Conservation (phyloP, 495 filamentous ascomycete genomes). For the Schizothecium vesticola region DNA sequence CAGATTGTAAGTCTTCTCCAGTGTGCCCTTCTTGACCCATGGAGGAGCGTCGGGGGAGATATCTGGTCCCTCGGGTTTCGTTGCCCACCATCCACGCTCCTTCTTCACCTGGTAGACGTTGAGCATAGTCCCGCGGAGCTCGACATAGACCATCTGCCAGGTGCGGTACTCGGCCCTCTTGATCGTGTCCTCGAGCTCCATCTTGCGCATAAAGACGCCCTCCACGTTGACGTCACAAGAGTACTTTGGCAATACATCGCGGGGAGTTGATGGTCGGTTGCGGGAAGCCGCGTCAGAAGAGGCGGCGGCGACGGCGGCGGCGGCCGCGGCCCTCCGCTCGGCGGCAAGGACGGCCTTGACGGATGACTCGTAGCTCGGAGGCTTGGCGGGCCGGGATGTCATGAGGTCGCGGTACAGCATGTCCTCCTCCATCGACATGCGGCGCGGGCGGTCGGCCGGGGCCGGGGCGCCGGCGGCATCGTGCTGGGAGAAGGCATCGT, state of each 20-base stretch:
- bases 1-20: slow-evolving; percentile 54
- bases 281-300: not conserved
- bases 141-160: slow-evolving; percentile 53
- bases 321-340: slow-evolving; percentile 37
- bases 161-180: slow-evolving; percentile 45
- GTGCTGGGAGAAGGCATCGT: slow-evolving; percentile 32
- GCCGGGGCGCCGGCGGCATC: slow-evolving; percentile 22
- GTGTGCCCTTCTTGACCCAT: slow-evolving; percentile 36
- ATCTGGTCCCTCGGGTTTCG: slow-evolving; percentile 26
- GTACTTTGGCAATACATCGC: slow-evolving; percentile 48
- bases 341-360: slow-evolving; percentile 27
- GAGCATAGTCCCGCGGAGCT: slow-evolving; percentile 56
- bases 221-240: slow-evolving; percentile 49
- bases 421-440: slow-evolving; percentile 39
- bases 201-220: slow-evolving; percentile 50
- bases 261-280: not conserved
- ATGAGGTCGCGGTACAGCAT: slow-evolving; percentile 34
- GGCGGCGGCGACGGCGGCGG: slow-evolving; percentile 24
- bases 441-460: slow-evolving; percentile 22
- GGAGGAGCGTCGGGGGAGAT: slow-evolving; percentile 38
- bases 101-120: slow-evolving; percentile 51
- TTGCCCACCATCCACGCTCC: slow-evolving; percentile 35
- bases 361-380: slow-evolving; percentile 34
- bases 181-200: slow-evolving; percentile 54
- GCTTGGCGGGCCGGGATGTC: slow-evolving; percentile 31